A percentile compares a stretch with the other conserved stretches of the same genome.
phyloP scores from a whole-genome alignment of 139 green algal genomes.

The Coccomyxa sp. region DNA sequence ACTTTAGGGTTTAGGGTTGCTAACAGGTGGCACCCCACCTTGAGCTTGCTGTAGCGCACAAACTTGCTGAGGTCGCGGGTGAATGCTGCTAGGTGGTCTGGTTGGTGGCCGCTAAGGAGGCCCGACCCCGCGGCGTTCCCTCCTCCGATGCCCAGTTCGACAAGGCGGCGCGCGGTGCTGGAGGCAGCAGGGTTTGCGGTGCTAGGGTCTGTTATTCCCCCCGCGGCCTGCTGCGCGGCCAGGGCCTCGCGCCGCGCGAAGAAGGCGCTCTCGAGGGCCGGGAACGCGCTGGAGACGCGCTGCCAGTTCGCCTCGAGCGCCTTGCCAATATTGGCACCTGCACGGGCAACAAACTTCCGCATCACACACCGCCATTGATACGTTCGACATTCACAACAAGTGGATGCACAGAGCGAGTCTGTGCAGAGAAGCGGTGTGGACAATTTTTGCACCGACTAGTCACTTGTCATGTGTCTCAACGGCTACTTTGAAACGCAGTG shows the following conservation, averaged over 20 bases:
- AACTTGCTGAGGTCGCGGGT: slow-evolving; percentile 50
- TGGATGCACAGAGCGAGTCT: no score
- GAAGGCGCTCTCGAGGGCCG: slow-evolving; percentile 28
- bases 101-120: background rate
- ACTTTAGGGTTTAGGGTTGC: no score
- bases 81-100: slow-evolving; percentile 38
- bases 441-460: no score
- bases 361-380: background rate
- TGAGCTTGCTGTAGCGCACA: slow-evolving; percentile 8
- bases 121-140: no score
- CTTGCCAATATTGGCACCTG: background rate
- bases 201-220: no score
- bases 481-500: no score
- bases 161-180: background rate
- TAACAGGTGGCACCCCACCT: slow-evolving; percentile 13
- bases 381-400: background rate
- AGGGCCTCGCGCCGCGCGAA: slow-evolving; percentile 17
- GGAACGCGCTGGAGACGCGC: slow-evolving; percentile 12
- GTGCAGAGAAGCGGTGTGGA: no score
- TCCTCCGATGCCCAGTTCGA: background rate
- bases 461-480: no score
- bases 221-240: background rate
- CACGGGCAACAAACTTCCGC: background rate
- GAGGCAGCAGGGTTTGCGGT: no score
- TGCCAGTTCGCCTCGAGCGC: background rate